Evolutionary conservation across 352 stramenopile genomes (phyloP).

Genomic region (Globisporangium echinulatum): DNA sequence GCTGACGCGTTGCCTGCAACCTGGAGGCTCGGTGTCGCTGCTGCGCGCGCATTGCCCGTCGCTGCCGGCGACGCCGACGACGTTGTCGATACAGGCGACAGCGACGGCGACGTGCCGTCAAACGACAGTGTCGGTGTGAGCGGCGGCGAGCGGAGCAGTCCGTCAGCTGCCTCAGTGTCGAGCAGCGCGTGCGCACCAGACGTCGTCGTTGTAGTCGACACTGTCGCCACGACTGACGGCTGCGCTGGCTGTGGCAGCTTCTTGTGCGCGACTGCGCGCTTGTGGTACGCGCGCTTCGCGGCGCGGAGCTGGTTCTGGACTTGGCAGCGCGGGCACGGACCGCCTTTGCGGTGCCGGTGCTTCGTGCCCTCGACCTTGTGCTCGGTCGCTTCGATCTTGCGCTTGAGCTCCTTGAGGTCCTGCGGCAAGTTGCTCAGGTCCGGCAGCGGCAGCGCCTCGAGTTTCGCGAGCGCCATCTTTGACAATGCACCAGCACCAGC

Average conservation of each 20-base stretch:
- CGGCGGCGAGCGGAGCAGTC: conserved; percentile 11
- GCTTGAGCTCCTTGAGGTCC: conserved; percentile 76
- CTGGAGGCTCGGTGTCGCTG: background rate
- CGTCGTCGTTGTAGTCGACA: background rate
- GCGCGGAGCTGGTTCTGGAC: conserved; percentile 79
- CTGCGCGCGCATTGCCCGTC: conserved; percentile 1
- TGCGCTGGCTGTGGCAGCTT: conserved; percentile 45
- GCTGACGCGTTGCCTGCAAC: background rate
- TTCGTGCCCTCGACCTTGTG: conserved; percentile 85
- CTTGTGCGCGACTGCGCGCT: conserved; percentile 75
- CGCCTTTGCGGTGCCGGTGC: conserved; percentile 78
- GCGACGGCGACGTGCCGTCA: conserved; percentile 18
- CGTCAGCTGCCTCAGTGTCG: conserved; percentile 8
- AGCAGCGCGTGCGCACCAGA: background rate
- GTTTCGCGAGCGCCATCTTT: conserved; percentile 59
- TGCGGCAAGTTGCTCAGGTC: conserved; percentile 72
- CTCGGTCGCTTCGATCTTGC: conserved; percentile 81
- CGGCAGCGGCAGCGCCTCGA: conserved; percentile 64
- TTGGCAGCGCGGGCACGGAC: conserved; percentile 71
- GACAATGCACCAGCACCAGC: conserved; percentile 34
- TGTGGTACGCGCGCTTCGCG: conserved; percentile 76
- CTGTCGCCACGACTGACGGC: background rate
- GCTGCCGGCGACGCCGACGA: conserved; percentile 4
- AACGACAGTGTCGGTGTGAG: conserved; percentile 13
- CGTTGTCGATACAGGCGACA: conserved; percentile 13